Base-by-base conservation (phyloP, 352 stramenopile genomes). In the Globisporangium viniferum region DNA sequence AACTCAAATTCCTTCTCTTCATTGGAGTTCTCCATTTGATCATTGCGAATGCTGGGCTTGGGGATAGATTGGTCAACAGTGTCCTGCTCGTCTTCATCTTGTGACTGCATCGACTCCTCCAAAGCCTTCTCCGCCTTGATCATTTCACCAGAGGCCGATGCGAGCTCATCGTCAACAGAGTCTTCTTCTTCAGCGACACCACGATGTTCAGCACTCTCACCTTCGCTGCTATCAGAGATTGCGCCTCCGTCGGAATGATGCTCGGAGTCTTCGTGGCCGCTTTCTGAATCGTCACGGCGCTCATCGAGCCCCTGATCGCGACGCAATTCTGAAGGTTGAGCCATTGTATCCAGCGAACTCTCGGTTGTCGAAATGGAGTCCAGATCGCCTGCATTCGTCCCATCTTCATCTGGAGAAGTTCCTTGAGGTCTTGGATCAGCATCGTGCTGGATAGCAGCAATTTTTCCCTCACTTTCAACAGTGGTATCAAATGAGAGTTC, bases 1-100 rank as follows among this genome's bases (percentile, higher is more conserved):
- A 67, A 55, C 20, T 41, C 62, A 49, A 67, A 67, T 9, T 67
- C 24, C 22, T 41, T 48, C 14, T 67, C 48, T 2, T 36, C 33
- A 18, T 44, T 8, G 18, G 29, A 44, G 7, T 14, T 39, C 12
- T 55, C 24, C 3, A 24, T 24, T 55, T 55, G 24, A 20, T 14
- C 24, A 44, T 10, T 27, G 6, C 44, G 55, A 60, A 7, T n/a
- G 18, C 29, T 44, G 55, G 29, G 3, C 9, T 46, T 41, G 18
- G 27, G 12, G 12, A 31, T 62, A 15, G 51, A 33, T 20, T 27
- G 18, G 2, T 46, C 7, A 29, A 44, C 33, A 0, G 8, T 49
- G 29, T 59, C 29, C 33, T 64, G 31, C 15, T 64, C 46, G 20
- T 35, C 44, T 20, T 65, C 51, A 22, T 60, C 53, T 6, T 59